Evolutionary conservation across 306 rosid genomes (phyloP).

Genomic region (Phaseolus lunatus): DNA sequence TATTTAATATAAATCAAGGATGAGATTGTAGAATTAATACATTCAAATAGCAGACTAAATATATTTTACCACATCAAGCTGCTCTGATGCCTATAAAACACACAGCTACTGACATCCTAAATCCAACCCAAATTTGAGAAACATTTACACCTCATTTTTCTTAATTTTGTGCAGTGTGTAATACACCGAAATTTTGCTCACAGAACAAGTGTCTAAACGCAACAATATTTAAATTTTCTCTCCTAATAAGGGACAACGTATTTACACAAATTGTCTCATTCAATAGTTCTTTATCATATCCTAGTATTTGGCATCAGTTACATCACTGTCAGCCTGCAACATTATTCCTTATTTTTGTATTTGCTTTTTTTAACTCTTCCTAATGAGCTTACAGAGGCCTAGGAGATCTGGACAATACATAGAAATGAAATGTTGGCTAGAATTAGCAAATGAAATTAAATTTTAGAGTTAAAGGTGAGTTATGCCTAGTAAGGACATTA

Average conservation of each 20-base stretch:
- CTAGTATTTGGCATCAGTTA: not conserved
- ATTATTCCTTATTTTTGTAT: not conserved
- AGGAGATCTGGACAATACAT: conserved; percentile 25
- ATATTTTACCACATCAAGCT: conserved; percentile 5
- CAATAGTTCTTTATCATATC: conserved; percentile 30
- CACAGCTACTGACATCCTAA: conserved; percentile 20
- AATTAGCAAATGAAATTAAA: conserved; percentile 16
- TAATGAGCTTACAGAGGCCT: conserved; percentile 27
- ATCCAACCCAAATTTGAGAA: conserved; percentile 28
- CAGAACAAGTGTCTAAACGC: conserved; percentile 2
- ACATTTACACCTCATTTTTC: not conserved
- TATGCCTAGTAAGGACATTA: conserved; percentile 23
- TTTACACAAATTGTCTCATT: conserved; percentile 14
- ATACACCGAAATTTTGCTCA: not conserved
- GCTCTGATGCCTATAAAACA: conserved; percentile 20
- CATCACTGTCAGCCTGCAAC: conserved; percentile 7
- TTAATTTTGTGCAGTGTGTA: conserved; percentile 9
- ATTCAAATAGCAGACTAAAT: conserved; percentile 8
- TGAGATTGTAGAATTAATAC: conserved; percentile 23
- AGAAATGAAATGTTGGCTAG: conserved; percentile 6
- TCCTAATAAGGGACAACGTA: conserved; percentile 6
- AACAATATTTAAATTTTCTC: conserved; percentile 15
- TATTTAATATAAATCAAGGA: conserved; percentile 35
- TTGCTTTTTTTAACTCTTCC: not conserved
- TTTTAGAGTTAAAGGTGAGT: conserved; percentile 1